These are phyloP conservation scores for Inga leiocalycina DNA, from an alignment of 306 rosid species.

Conservation along the genomic window DNA sequence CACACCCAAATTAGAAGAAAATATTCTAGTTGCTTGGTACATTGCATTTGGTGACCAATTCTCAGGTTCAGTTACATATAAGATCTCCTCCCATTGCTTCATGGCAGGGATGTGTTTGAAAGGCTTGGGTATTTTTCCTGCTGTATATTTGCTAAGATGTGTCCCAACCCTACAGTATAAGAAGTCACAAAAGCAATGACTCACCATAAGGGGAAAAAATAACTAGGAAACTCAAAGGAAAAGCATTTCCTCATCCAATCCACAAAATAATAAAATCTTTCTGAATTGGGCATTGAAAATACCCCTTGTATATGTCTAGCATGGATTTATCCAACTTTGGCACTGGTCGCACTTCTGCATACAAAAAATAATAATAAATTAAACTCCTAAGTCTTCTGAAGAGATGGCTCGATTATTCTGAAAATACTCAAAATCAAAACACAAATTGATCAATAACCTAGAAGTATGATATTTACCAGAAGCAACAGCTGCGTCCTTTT, in stretches of 20 bases:
- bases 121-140: constrained; percentile 80
- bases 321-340: constrained; percentile 72
- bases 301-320: constrained; percentile 80
- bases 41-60: constrained; percentile 94
- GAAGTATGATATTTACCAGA: constrained; percentile 50
- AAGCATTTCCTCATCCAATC: not conserved
- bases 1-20: constrained; percentile 76
- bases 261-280: not conserved
- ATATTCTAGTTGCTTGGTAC: constrained; percentile 84
- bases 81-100: constrained; percentile 76
- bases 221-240: not conserved
- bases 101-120: constrained; percentile 75
- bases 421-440: not conserved
- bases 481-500: constrained; percentile 54
- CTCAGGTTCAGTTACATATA: constrained; percentile 87
- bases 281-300: constrained; percentile 24
- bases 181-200: constrained; percentile 6
- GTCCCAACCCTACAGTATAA: constrained; percentile 63
- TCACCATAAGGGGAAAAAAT: constrained; percentile 10
- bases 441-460: not conserved
- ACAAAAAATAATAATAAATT: constrained; percentile 17
- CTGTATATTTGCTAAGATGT: constrained; percentile 64
- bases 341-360: constrained; percentile 66
- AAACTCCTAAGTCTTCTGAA: not conserved
- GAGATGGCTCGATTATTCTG: not conserved